Evolutionary conservation across 2,329 filamentous ascomycete species (phyloP).

Genomic region (Coniosporium tulheliwenetii): DNA sequence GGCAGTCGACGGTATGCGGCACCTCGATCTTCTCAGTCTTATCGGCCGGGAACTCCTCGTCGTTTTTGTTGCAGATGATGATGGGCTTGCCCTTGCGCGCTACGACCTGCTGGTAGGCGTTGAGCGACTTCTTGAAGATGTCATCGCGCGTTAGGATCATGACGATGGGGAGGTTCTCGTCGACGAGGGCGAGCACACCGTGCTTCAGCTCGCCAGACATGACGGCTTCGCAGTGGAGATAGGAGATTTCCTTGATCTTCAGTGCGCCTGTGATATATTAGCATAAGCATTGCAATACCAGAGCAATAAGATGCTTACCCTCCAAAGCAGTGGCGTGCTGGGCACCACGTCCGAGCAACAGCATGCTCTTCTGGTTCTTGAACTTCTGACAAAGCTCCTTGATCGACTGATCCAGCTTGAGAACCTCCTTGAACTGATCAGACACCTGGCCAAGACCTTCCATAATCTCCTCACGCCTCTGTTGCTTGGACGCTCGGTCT

Average conservation of each 20-base stretch:
- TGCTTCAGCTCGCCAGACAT: slow-evolving; percentile 99
- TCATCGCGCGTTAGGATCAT: slow-evolving; percentile 97
- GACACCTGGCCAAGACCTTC: slow-evolving; percentile 79
- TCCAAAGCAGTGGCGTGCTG: slow-evolving; percentile 96
- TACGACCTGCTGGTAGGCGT: slow-evolving; percentile 98
- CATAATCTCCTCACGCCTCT: slow-evolving; percentile 90
- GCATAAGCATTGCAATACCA: slow-evolving; percentile 2
- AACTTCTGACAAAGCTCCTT: slow-evolving; percentile 89
- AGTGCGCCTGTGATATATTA: slow-evolving; percentile 47
- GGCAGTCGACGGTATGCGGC: slow-evolving; percentile 82
- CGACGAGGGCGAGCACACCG: slow-evolving; percentile 89
- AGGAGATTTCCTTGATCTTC: slow-evolving; percentile 99
- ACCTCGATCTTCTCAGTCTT: slow-evolving; percentile 97
- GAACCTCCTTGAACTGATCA: slow-evolving; percentile 78
- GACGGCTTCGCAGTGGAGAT: slow-evolving; percentile 97
- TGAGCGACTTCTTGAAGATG: slow-evolving; percentile 97
- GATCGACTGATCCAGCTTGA: slow-evolving; percentile 83
- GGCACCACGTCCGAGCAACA: slow-evolving; percentile 84
- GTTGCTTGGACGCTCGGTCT: slow-evolving; percentile 87
- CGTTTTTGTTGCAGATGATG: slow-evolving; percentile 88
- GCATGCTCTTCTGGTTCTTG: slow-evolving; percentile 92
- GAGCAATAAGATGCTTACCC: slow-evolving; percentile 29
- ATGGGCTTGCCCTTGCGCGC: slow-evolving; percentile 92
- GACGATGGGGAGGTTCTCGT: slow-evolving; percentile 97
- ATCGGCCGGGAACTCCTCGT: slow-evolving; percentile 75